A percentile compares a stretch with the other conserved stretches of the same genome.
Conservation (phyloP, 163 green algal species). For the Smithsoniella earleae region DNA sequence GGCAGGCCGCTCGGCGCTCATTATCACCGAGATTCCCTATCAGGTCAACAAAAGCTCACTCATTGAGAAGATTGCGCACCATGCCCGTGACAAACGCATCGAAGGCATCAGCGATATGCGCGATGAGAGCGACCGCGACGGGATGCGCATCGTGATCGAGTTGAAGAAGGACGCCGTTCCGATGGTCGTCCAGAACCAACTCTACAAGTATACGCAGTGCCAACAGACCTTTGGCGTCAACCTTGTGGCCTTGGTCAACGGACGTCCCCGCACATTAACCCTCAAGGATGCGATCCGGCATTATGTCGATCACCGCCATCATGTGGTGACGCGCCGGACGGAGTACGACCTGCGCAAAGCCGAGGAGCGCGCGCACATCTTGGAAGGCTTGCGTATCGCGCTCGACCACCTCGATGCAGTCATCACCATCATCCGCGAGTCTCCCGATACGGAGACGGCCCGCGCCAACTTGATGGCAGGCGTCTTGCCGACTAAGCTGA, state of each 20-base stretch:
- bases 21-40: conserved; percentile 91
- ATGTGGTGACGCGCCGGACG: conserved; percentile 51
- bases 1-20: conserved; percentile 43
- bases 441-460: too few relatives aligned
- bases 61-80: conserved; percentile 55
- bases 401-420: conserved; percentile 45
- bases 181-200: conserved; percentile 60
- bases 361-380: conserved; percentile 51
- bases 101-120: conserved; percentile 76
- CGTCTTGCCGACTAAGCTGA: too few relatives aligned
- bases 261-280: conserved; percentile 51
- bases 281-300: conserved; percentile 64
- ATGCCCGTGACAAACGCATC: conserved; percentile 65
- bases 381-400: conserved; percentile 61
- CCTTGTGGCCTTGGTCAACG: conserved; percentile 70
- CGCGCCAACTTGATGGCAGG: too few relatives aligned
- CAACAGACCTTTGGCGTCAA: conserved; percentile 60
- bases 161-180: conserved; percentile 42
- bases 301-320: conserved; percentile 66
- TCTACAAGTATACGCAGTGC: conserved; percentile 76
- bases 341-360: conserved; percentile 45
- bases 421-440: too few relatives aligned
- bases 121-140: conserved; percentile 82
- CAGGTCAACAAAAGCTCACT: conserved; percentile 77
- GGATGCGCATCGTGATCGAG: conserved; percentile 88